These are phyloP conservation scores for Corrigiola litoralis DNA, from an alignment of 179 eudicot species.

Conservation along the genomic window DNA sequence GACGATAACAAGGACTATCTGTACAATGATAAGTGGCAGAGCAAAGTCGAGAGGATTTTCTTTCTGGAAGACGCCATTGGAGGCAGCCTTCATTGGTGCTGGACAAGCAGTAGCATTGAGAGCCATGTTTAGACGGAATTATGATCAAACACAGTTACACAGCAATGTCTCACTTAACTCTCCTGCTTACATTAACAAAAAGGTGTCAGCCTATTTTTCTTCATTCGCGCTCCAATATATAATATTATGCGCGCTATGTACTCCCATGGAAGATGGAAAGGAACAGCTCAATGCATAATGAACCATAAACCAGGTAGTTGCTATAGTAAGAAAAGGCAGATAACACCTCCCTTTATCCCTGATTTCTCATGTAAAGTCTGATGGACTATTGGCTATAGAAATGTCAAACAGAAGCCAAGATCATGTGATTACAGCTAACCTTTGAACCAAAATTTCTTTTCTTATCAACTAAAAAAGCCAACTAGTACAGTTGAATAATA, in stretches of 20 bases:
- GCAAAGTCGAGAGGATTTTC: constrained; percentile 78
- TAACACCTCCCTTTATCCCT: neutral
- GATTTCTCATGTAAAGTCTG: neutral
- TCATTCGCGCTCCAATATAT: neutral
- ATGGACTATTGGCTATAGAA: neutral
- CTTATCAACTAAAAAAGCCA: neutral
- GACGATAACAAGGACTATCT: constrained; percentile 70
- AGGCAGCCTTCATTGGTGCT: constrained; percentile 71
- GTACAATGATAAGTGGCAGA: constrained; percentile 72
- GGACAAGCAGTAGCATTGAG: constrained; percentile 35
- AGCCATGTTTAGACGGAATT: constrained; percentile 29
- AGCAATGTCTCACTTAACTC: neutral
- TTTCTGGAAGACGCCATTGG: constrained; percentile 78
- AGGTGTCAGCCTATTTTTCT: constrained; percentile 1
- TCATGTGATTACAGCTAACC: constrained; percentile 29
- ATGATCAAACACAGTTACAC: constrained; percentile 1
- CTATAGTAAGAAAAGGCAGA: constrained; percentile 15
- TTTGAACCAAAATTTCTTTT: neutral
- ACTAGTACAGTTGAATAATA: no score
- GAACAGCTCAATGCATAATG: constrained; percentile 10
- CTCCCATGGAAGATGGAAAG: constrained; percentile 3
- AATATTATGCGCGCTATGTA: neutral
- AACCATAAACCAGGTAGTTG: constrained; percentile 24
- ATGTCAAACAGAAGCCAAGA: constrained; percentile 14
- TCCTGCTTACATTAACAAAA: constrained; percentile 14